These are phyloP conservation scores for Arachnopeziza araneosa DNA, from an alignment of 2,329 filamentous ascomycete genomes.

Conservation along the genomic window DNA sequence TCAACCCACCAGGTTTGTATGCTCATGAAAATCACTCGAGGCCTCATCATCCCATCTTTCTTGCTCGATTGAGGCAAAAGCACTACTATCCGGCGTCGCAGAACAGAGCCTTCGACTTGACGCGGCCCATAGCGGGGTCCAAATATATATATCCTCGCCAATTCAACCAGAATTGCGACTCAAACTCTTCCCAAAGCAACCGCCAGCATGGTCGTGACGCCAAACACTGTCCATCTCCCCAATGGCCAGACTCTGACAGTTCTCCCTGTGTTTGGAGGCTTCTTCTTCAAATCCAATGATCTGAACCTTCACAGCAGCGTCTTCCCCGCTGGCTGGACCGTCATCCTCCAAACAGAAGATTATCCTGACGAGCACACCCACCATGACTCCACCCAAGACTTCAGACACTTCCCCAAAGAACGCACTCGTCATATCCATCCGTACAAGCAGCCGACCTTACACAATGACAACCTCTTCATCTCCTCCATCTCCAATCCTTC, in stretches of 20 bases:
- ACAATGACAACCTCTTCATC: slow-evolving; percentile 80
- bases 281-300: slow-evolving; percentile 82
- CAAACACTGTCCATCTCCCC: slow-evolving; percentile 60
- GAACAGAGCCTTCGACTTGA: no score
- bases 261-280: slow-evolving; percentile 81
- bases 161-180: no score
- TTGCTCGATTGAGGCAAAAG: no score
- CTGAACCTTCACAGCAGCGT: slow-evolving; percentile 61
- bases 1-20: no score
- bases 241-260: slow-evolving; percentile 83
- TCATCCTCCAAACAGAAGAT: slow-evolving; percentile 69
- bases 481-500: slow-evolving; percentile 85
- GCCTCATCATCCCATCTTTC: no score
- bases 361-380: slow-evolving; percentile 28
- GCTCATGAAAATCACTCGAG: no score
- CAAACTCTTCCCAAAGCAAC: neutral
- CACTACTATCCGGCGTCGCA: no score
- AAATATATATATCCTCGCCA: no score
- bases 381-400: slow-evolving; percentile 25
- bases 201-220: slow-evolving; percentile 20
- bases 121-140: no score
- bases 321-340: slow-evolving; percentile 84
- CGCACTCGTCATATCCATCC: slow-evolving; percentile 46
- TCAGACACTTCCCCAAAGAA: slow-evolving; percentile 23
- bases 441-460: slow-evolving; percentile 70